A percentile compares a stretch with the other conserved stretches of the same genome.
Evolutionary conservation across 306 rosid species (phyloP).

Genomic region (Medicago arabica): DNA sequence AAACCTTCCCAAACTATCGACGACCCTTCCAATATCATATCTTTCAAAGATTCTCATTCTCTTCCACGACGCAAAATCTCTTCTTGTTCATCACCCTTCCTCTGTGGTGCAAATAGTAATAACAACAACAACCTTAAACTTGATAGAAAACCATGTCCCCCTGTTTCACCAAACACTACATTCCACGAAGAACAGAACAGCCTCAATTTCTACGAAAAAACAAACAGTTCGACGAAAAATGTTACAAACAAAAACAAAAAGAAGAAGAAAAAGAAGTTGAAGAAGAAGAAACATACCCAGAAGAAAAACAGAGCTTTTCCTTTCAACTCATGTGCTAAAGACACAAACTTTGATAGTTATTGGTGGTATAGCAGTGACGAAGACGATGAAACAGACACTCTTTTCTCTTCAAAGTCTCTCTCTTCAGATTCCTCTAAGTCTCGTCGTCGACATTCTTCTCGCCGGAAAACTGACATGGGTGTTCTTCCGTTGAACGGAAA

Average conservation of each 20-base stretch:
- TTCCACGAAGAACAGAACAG: constrained; percentile 43
- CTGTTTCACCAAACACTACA: constrained; percentile 52
- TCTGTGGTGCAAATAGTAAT: constrained; percentile 20
- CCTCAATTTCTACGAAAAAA: constrained; percentile 25
- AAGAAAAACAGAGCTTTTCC: constrained; percentile 49
- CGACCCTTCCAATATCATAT: constrained; percentile 6
- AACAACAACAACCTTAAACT: constrained; percentile 1
- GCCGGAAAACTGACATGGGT: constrained; percentile 53
- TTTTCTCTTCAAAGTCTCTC: constrained; percentile 75
- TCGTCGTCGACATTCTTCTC: constrained; percentile 44
- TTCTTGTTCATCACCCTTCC: constrained; percentile 51
- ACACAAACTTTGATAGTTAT: constrained; percentile 54
- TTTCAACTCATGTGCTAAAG: constrained; percentile 56
- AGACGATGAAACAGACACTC: constrained; percentile 76
- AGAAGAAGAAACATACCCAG: constrained; percentile 46
- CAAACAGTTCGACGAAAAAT: constrained; percentile 3
- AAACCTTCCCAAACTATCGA: constrained; percentile 29
- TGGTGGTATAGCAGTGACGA: constrained; percentile 87
- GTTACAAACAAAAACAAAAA: constrained; percentile 26
- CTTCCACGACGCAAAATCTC: constrained; percentile 61
- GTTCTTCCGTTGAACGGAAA: constrained; percentile 67
- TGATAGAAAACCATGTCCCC: constrained; percentile 49
- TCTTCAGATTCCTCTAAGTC: constrained; percentile 79
- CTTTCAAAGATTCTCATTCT: constrained; percentile 46
- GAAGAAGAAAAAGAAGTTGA: constrained; percentile 31